Conservation (phyloP, 805 yeast genomes). For the Wickerhamiella parazyma region DNA sequence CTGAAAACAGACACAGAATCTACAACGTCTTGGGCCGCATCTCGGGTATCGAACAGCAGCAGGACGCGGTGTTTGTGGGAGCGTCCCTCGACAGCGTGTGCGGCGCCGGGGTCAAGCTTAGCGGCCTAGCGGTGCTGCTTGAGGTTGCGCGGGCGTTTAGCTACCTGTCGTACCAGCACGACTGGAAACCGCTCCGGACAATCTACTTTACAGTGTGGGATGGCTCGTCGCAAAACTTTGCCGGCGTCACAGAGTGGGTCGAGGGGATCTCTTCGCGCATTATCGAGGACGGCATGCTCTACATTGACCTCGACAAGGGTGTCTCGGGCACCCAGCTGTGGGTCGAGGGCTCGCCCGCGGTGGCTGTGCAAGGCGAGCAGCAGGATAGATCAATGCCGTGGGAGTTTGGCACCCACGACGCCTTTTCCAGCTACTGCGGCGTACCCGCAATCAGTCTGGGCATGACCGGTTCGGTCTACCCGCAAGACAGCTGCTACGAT, state of each 20-base stretch:
- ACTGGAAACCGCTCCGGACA: constrained; percentile 76
- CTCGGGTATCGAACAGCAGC: constrained; percentile 66
- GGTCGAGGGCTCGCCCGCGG: constrained; percentile 50
- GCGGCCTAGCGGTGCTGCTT: constrained; percentile 61
- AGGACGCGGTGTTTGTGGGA: constrained; percentile 52
- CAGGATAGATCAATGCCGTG: constrained; percentile 3
- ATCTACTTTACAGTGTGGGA: constrained; percentile 77
- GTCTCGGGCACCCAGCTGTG: constrained; percentile 40
- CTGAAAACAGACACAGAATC: constrained; percentile 40
- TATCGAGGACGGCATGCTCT: constrained; percentile 47
- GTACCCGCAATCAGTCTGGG: constrained; percentile 55
- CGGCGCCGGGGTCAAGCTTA: constrained; percentile 55
- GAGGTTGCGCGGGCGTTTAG: constrained; percentile 61
- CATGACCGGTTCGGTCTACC: constrained; percentile 30
- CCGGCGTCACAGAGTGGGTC: constrained; percentile 73
- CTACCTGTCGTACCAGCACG: constrained; percentile 43
- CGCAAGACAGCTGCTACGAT: constrained; percentile 51
- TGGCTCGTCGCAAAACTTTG: constrained; percentile 63
- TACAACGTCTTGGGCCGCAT: constrained; percentile 74
- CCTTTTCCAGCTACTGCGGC: constrained; percentile 50
- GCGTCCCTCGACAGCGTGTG: constrained; percentile 70
- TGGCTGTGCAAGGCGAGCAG: constrained; percentile 28
- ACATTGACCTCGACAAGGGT: constrained; percentile 60
- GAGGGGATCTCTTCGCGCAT: constrained; percentile 42
- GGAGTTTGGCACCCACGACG: constrained; percentile 46